A percentile compares a stretch with the other conserved stretches of the same genome.
Conservation (phyloP, 1,284 basidiomycete species). For the Trametes polyzona region DNA sequence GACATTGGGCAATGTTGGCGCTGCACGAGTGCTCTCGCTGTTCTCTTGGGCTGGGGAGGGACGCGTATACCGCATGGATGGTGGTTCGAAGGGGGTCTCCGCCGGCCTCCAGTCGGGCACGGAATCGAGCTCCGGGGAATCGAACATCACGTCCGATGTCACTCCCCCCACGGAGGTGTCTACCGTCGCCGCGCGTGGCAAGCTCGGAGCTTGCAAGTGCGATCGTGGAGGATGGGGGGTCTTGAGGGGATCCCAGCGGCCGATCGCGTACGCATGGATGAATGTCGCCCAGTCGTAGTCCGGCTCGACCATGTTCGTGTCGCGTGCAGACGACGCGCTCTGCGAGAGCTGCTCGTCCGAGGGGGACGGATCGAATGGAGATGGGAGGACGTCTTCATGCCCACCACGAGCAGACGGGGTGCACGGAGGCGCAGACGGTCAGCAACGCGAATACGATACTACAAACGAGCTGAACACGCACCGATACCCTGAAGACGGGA, state of each 20-base stretch:
- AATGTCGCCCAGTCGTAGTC: constrained; percentile 80
- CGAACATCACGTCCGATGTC: constrained; percentile 24
- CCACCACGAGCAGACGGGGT: not conserved
- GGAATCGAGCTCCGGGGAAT: constrained; percentile 26
- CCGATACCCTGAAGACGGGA: constrained; percentile 34
- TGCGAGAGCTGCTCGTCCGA: constrained; percentile 31
- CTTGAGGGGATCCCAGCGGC: constrained; percentile 81
- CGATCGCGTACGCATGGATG: constrained; percentile 73
- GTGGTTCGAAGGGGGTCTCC: constrained; percentile 20
- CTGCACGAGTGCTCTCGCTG: not conserved
- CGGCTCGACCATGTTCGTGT: constrained; percentile 31
- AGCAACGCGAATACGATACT: not conserved
- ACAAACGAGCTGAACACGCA: constrained; percentile 17
- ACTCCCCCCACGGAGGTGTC: constrained; percentile 17
- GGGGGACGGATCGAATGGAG: constrained; percentile 36
- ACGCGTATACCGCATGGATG: not conserved
- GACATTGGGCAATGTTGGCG: not conserved
- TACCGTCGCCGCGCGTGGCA: constrained; percentile 13
- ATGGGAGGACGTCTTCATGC: constrained; percentile 30
- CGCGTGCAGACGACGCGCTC: constrained; percentile 22
- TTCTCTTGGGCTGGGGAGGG: not conserved
- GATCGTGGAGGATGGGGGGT: constrained; percentile 69
- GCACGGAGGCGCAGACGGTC: not conserved
- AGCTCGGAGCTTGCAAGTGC: constrained; percentile 31
- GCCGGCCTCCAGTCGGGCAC: constrained; percentile 21